Conservation (phyloP, 805 yeast genomes). For the Kodamaea neixiangensis region DNA sequence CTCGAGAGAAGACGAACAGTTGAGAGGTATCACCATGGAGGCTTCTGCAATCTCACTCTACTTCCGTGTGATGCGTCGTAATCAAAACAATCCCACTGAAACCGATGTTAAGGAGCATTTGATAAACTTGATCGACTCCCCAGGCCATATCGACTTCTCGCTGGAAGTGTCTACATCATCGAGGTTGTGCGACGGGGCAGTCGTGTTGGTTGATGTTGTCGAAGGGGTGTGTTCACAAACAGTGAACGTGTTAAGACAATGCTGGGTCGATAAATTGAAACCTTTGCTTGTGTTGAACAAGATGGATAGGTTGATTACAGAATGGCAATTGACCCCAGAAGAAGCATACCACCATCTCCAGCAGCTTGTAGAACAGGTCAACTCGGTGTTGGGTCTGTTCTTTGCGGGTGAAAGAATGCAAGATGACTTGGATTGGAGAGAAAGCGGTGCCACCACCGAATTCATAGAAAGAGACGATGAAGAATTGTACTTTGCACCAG, state of each 20-base stretch:
- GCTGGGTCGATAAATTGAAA: conserved; percentile 89
- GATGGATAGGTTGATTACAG: conserved; percentile 81
- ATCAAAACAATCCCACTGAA: conserved; percentile 29
- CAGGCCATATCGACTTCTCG: conserved; percentile 98
- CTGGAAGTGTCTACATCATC: conserved; percentile 97
- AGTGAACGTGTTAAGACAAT: conserved; percentile 88
- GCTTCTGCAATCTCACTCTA: conserved; percentile 93
- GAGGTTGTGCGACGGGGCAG: conserved; percentile 94
- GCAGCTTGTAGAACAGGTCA: conserved; percentile 86
- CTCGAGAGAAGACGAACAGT: conserved; percentile 93
- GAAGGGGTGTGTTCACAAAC: conserved; percentile 99
- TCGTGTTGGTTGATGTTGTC: conserved; percentile 92
- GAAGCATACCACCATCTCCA: conserved; percentile 85
- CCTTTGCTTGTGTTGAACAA: conserved; percentile 90
- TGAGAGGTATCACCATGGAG: conserved; percentile 97
- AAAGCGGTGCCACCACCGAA: conserved; percentile 54
- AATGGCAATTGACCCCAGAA: conserved; percentile 74
- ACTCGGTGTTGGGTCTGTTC: conserved; percentile 91
- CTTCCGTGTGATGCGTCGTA: conserved; percentile 61
- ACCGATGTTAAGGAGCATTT: conserved; percentile 67
- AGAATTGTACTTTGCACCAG: conserved; percentile 85
- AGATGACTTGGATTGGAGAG: conserved; percentile 78
- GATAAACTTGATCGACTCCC: conserved; percentile 93
- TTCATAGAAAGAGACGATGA: conserved; percentile 77
- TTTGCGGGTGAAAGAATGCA: conserved; percentile 92